phyloP scores from a whole-genome alignment of 78 protist genomes.

The Speleostelium caveatum region DNA sequence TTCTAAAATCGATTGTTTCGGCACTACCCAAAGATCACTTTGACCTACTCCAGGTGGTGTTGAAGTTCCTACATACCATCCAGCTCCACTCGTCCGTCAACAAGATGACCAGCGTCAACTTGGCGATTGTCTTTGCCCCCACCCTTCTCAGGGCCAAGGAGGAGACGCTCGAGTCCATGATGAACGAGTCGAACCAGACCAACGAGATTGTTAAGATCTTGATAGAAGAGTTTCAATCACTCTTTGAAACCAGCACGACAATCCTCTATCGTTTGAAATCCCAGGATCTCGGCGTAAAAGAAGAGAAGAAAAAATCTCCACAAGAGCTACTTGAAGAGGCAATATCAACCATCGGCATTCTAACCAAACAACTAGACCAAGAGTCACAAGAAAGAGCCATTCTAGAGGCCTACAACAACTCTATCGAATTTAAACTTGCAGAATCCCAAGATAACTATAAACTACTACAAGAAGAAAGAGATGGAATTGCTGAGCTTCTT shows the following conservation, averaged over 20 bases:
- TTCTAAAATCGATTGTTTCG: conserved; percentile 25
- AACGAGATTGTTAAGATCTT: conserved; percentile 34
- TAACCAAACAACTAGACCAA: conserved; percentile 43
- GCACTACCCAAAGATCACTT: conserved; percentile 67
- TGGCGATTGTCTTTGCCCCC: conserved; percentile 78
- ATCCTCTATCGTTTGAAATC: conserved; percentile 36
- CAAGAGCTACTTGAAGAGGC: conserved; percentile 61
- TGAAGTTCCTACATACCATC: conserved; percentile 62
- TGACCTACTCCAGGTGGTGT: conserved; percentile 33
- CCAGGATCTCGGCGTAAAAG: conserved; percentile 23
- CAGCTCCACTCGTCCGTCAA: conserved; percentile 49
- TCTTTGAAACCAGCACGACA: conserved; percentile 41
- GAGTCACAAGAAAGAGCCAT: conserved; percentile 63
- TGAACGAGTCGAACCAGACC: conserved; percentile 39
- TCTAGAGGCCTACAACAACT: conserved; percentile 33
- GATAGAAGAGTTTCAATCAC: conserved; percentile 57
- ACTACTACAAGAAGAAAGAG: conserved; percentile 51
- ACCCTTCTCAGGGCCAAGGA: conserved; percentile 71
- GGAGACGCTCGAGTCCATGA: conserved; percentile 74
- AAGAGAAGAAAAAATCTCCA: conserved; percentile 19
- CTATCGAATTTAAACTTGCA: conserved; percentile 7
- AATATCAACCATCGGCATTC: conserved; percentile 18
- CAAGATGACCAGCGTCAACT: conserved; percentile 75
- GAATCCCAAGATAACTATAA: conserved; percentile 21
- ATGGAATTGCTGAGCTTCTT: conserved; percentile 29